A percentile compares a stretch with the other conserved stretches of the same genome.
phyloP scores from a whole-genome alignment of 129 eudicot genomes.

The Flaveria ramosissima region DNA sequence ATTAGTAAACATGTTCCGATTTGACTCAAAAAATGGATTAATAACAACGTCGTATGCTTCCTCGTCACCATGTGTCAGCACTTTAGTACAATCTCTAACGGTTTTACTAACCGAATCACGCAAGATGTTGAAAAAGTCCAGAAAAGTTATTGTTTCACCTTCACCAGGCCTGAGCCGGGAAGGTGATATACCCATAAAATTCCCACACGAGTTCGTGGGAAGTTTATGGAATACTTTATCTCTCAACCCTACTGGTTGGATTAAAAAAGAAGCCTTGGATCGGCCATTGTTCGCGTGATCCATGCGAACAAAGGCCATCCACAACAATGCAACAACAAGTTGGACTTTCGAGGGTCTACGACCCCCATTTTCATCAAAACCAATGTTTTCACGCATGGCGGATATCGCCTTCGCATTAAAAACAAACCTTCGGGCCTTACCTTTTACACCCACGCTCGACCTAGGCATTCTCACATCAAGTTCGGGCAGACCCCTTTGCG shows the following conservation, averaged over 20 bases:
- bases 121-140: constrained; percentile 14
- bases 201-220: constrained; percentile 36
- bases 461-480: constrained; percentile 27
- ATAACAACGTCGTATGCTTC: constrained; percentile 32
- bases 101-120: constrained; percentile 21
- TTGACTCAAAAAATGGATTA: constrained; percentile 31
- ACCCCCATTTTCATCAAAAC: background rate
- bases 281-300: constrained; percentile 32
- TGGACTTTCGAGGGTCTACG: constrained; percentile 39
- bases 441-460: constrained; percentile 22
- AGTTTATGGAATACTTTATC: constrained; percentile 33
- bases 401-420: constrained; percentile 33
- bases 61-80: constrained; percentile 29
- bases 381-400: constrained; percentile 21
- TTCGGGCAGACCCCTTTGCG: constrained; percentile 29
- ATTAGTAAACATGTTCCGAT: constrained; percentile 5
- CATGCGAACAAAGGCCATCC: constrained; percentile 31
- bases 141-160: constrained; percentile 1
- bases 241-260: constrained; percentile 37
- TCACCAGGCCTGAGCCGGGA: constrained; percentile 25
- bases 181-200: constrained; percentile 31
- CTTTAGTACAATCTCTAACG: constrained; percentile 25
- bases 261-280: constrained; percentile 28
- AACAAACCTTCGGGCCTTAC: constrained; percentile 13
- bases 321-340: constrained; percentile 35